These are phyloP conservation scores for Neurospora sublineolata DNA, from an alignment of 495 filamentous ascomycete species.

Conservation along the genomic window DNA sequence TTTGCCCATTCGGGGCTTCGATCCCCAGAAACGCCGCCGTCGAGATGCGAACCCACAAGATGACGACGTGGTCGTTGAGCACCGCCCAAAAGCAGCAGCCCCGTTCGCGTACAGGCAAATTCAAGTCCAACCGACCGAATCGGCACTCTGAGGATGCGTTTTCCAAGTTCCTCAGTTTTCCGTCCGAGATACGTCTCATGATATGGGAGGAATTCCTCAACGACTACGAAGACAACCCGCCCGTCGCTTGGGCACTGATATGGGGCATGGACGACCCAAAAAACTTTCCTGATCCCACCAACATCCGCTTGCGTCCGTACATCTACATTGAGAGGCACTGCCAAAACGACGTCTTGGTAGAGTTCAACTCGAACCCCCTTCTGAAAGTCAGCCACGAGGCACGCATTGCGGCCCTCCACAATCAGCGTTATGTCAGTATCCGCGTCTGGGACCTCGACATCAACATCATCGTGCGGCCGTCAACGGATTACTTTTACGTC, in stretches of 20 bases:
- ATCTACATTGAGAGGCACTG: background rate
- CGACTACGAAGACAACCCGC: background rate
- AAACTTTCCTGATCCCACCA: background rate
- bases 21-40: background rate
- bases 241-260: background rate
- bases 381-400: background rate
- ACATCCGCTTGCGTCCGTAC: background rate
- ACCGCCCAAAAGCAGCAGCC: background rate
- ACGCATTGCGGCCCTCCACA: background rate
- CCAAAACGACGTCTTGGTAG: background rate
- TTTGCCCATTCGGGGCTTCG: background rate
- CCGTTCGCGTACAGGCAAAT: background rate
- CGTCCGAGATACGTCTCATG: background rate
- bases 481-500: background rate
- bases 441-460: background rate
- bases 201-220: background rate
- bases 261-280: background rate
- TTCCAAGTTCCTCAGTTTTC: background rate
- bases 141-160: too few relatives aligned
- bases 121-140: background rate
- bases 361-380: background rate
- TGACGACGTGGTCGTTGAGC: background rate
- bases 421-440: background rate
- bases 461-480: background rate
- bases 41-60: background rate